Evolutionary conservation across 108 stramenopile genomes (phyloP), one percentile per base, ranked within the genome.

Genomic region (Schizochytrium sp.): DNA sequence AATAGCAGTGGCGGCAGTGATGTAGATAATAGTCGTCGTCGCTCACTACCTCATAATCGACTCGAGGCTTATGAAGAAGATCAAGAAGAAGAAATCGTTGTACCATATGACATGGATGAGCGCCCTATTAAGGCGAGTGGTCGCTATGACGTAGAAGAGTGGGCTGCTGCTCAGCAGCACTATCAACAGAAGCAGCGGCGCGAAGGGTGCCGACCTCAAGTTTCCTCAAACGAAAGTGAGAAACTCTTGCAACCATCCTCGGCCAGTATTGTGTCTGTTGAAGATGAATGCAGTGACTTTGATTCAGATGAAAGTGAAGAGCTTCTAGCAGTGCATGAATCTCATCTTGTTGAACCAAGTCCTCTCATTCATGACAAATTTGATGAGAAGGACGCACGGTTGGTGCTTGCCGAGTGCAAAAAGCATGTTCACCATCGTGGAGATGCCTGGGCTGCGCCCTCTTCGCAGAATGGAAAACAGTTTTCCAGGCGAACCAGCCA

Each of bases 31-130:
- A 7, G 12, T 38, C 64, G 64, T 8, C 12, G 64, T 38, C 64
- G 64, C 12, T 69, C 15, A 0, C 44, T 69, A 44, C 64, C 64
- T 0, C 64, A 69, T 8, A 38, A 38, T 69, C 64, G 64, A 28
- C 8, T 69, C 7, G 64, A 44, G 5, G 40, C 64, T 38, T 69
- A 44, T 69, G 64, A 69, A 10, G 64, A 44, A 60, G 59, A 44
- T 69, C 42, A 69, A 10, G 64, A 44, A 60, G 59, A n/a, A 69
- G 64, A 69, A 44, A 38, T 44, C 2, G 44, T 69, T 69, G 64
- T 69, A 69, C 64, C 64, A 10, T 69, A 69, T 69, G 5, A 69
- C 64, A 69, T 69, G 64, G 64, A 69, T 44, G 64, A 69, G 64
- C 7, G 64, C 10, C 64, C 64, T 0, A 69, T 69, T 15, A 12